Base-by-base conservation (phyloP, 2,329 filamentous ascomycete species). In the Ascochyta koolunga region DNA sequence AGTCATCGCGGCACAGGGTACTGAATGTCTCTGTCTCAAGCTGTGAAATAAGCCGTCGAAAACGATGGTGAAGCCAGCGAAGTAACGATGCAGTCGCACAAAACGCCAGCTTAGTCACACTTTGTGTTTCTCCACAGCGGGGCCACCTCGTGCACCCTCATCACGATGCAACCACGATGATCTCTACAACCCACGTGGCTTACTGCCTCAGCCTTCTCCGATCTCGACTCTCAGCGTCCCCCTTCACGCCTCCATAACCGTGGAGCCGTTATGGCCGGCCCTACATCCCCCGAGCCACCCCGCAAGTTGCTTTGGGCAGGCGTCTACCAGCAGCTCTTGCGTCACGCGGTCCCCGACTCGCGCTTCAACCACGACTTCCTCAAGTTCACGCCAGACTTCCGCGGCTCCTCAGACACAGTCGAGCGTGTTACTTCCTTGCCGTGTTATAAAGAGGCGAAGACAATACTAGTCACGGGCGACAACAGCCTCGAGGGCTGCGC, bases 401-500 rank as follows among this genome's bases (percentile, higher is more conserved):
- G 66, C 5, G 70, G 67, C 41, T 79, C 78, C 0, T 48, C 65
- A 2, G 54, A 59, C 0, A 77, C 77, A 1, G 66, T 68, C 15
- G 57, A 67, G 6, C 68, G 64, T 31, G 59, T 79, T 2, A 48
- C 62, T 1, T 50, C 65, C 3, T 60, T 77, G 15, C 62, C 67
- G 4, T 68, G 62, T 47, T 79, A 78, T 56, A 41, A 58, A 16
- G 44, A 56, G 8, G 69, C 72, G 3, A 35, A 51, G 10, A 65
- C 66, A 4, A 56, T 80, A 39, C 78, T 79, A 54, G 71, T 77
- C 19, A 75, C 76, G 5, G 73, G 76, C 2, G 78, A 80, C 57
- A 79, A 78, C 53, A 78, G 76, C 59, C 68, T 80, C n/a, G 76
- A 79, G 59, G 59, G 69, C 8, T 80, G 22, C 70, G 78, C 13